Percentiles rank a stretch among this genome's conserved stretches.
Conservation (phyloP, 2,329 filamentous ascomycete species). For the Fusarium citri region DNA sequence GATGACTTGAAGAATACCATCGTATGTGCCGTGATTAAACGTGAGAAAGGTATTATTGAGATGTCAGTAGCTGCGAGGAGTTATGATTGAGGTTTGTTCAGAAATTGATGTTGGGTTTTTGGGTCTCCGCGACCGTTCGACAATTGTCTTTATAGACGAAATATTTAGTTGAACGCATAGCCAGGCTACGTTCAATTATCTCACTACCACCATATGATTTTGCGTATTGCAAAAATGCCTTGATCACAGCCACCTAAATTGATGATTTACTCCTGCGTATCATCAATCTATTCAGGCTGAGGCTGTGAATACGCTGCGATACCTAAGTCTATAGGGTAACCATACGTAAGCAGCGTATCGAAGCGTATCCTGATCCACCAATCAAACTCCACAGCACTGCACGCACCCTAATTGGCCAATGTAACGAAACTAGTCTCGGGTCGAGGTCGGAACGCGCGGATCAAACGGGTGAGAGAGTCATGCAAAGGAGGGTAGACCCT, state of each 20-base stretch:
- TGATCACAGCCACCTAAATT: not conserved
- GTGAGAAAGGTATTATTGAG: no score
- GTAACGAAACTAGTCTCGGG: not conserved
- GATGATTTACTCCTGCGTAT: not conserved
- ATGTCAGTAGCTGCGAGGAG: no score
- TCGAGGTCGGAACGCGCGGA: not conserved
- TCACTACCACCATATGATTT: no score
- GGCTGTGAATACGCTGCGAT: not conserved
- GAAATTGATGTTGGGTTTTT: no score
- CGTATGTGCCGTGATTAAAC: no score
- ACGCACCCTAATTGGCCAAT: not conserved
- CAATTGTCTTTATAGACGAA: no score
- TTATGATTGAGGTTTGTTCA: no score
- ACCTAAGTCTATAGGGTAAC: not conserved
- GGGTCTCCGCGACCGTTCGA: no score
- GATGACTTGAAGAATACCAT: conserved; percentile 2
- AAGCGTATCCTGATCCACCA: not conserved
- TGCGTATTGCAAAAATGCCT: not conserved
- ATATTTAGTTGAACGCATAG: no score
- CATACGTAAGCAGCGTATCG: conserved; percentile 1
- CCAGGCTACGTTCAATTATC: no score
- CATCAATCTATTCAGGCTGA: not conserved
- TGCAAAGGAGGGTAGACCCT: conserved; percentile 5
- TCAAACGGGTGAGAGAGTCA: not conserved
- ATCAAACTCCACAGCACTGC: not conserved